Evolutionary conservation across 2,329 filamentous ascomycete genomes (phyloP).

Genomic region (Juglanconis oblonga): DNA sequence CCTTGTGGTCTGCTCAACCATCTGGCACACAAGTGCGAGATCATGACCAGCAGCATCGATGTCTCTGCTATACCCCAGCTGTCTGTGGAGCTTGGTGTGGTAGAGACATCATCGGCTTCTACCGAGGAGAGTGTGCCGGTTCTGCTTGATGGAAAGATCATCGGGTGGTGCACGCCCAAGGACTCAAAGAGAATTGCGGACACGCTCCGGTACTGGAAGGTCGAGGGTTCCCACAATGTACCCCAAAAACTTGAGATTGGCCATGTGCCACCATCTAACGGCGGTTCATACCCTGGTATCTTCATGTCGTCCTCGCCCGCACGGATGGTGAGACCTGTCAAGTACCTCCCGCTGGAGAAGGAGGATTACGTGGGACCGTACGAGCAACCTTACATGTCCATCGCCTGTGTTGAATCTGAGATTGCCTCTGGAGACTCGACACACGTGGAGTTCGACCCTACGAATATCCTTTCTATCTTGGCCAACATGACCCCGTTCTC

Average conservation of each 20-base stretch:
- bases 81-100: constrained; percentile 76
- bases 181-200: constrained; percentile 81
- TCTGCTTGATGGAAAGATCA: constrained; percentile 83
- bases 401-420: constrained; percentile 86
- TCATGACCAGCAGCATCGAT: constrained; percentile 74
- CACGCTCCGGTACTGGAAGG: constrained; percentile 92
- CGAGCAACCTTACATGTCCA: constrained; percentile 98
- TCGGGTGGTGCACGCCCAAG: constrained; percentile 86
- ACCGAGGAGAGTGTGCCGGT: constrained; percentile 83
- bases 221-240: constrained; percentile 76
- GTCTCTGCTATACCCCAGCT: constrained; percentile 71
- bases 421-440: constrained; percentile 85
- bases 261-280: constrained; percentile 80
- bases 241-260: constrained; percentile 87
- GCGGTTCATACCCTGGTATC: constrained; percentile 93
- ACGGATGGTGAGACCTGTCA: constrained; percentile 86
- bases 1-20: constrained; percentile 95
- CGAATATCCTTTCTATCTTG: constrained; percentile 94
- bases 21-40: constrained; percentile 89
- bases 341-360: constrained; percentile 83
- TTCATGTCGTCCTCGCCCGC: constrained; percentile 88
- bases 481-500: constrained; percentile 99
- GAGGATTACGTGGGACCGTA: constrained; percentile 88
- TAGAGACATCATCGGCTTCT: constrained; percentile 71
- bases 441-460: constrained; percentile 91